Evolutionary conservation across 495 filamentous ascomycete species (phyloP).

Genomic region (Astrocystis sublimbata): DNA sequence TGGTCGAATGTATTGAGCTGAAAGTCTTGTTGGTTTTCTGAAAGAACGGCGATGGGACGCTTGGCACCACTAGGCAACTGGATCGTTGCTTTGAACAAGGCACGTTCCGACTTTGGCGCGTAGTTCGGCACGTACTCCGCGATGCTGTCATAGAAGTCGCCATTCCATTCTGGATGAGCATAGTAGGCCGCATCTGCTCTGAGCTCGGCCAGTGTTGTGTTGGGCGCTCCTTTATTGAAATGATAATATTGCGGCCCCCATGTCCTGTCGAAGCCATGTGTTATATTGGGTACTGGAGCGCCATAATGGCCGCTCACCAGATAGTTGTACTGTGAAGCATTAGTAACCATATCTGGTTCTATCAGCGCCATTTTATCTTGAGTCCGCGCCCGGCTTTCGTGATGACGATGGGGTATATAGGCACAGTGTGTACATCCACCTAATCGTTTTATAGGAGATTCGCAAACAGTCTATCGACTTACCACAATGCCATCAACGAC

Average conservation of each 20-base stretch:
- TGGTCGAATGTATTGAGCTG: conserved; percentile 57
- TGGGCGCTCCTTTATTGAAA: conserved; percentile 51
- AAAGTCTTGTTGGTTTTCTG: conserved; percentile 53
- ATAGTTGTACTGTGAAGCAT: conserved; percentile 31
- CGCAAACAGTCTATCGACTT: conserved; percentile 38
- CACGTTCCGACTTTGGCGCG: conserved; percentile 44
- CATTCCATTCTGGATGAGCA: conserved; percentile 52
- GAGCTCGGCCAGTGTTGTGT: conserved; percentile 42
- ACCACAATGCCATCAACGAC: conserved; percentile 60
- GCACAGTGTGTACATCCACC: neutral
- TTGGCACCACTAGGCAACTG: conserved; percentile 48
- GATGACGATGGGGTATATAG: neutral
- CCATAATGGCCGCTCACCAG: conserved; percentile 58
- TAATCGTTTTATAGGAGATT: neutral
- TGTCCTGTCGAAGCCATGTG: conserved; percentile 58
- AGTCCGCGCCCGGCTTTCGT: neutral
- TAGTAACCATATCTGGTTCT: neutral
- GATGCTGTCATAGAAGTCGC: conserved; percentile 58
- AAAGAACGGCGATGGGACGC: conserved; percentile 52
- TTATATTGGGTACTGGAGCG: conserved; percentile 59
- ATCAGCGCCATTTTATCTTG: neutral
- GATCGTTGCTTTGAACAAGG: conserved; percentile 44
- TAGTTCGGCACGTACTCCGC: conserved; percentile 56
- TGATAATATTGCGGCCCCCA: conserved; percentile 60
- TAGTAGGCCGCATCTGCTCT: conserved; percentile 49